Percentiles rank a stretch among this genome's conserved stretches.
These are phyloP conservation scores for Mycena sanguinolenta DNA, from an alignment of 768 basidiomycete genomes.

Conservation along the genomic window DNA sequence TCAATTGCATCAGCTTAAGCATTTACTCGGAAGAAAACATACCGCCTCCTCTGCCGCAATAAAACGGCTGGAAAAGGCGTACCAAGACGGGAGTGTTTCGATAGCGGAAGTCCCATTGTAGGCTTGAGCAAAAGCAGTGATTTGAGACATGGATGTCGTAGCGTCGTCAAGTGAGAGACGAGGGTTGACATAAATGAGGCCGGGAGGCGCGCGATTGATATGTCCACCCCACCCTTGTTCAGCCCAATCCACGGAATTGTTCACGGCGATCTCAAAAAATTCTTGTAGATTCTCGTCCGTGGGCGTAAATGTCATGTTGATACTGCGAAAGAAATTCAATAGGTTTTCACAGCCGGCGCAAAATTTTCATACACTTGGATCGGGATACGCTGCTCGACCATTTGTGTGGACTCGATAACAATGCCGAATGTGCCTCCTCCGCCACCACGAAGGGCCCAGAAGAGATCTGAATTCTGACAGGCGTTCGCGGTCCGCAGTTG, in stretches of 20 bases:
- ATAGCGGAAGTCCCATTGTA: slow-evolving; percentile 11
- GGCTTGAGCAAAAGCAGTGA: slow-evolving; percentile 2
- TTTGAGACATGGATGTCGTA: slow-evolving; percentile 5
- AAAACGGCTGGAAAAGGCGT: slow-evolving; percentile 4
- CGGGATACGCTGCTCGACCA: slow-evolving; percentile 14
- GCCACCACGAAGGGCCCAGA: slow-evolving; percentile 60
- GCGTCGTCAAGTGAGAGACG: slow-evolving; percentile 15
- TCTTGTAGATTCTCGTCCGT: slow-evolving; percentile 6
- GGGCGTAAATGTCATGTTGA: slow-evolving; percentile 18
- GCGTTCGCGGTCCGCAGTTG: too few species aligned
- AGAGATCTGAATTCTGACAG: too few species aligned
- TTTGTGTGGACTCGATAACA: slow-evolving; percentile 29
- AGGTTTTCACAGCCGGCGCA: not conserved
- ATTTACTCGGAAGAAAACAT: not conserved
- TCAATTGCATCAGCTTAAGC: too few species aligned
- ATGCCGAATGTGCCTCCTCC: slow-evolving; percentile 52
- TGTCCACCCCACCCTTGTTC: slow-evolving; percentile 31
- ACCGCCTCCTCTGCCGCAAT: slow-evolving; percentile 11
- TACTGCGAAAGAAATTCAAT: not conserved
- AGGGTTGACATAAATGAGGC: slow-evolving; percentile 23
- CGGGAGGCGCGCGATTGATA: slow-evolving; percentile 6
- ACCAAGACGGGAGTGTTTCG: slow-evolving; percentile 17
- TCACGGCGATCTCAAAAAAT: slow-evolving; percentile 17
- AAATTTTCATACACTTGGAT: slow-evolving; percentile 20
- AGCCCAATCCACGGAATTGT: slow-evolving; percentile 20